A percentile compares a stretch with the other conserved stretches of the same genome.
These are phyloP conservation scores for Rhizopus sp. DNA, from an alignment of 371 early-diverging fungal genomes.

Conservation along the genomic window DNA sequence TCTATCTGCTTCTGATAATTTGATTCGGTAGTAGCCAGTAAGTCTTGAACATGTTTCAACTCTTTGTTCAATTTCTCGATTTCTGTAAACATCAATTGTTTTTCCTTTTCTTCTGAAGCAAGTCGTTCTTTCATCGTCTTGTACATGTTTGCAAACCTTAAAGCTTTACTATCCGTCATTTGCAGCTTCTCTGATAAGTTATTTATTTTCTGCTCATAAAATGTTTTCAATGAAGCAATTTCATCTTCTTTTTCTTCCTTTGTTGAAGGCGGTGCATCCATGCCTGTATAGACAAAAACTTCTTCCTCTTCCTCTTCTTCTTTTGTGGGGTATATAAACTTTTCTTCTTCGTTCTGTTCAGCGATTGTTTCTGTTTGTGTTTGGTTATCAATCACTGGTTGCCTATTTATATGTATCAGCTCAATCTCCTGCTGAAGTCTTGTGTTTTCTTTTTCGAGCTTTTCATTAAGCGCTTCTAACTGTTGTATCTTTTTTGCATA, in stretches of 20 bases:
- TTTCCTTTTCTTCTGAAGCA: slow-evolving; percentile 25
- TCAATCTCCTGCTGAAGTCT: slow-evolving; percentile 21
- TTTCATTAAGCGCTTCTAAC: slow-evolving; percentile 11
- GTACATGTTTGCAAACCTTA: slow-evolving; percentile 35
- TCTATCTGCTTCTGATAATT: slow-evolving; percentile 43
- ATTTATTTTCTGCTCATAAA: slow-evolving; percentile 16
- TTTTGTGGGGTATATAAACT: slow-evolving; percentile 42
- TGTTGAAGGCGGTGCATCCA: slow-evolving; percentile 28
- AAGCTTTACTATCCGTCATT: slow-evolving; percentile 43
- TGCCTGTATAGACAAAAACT: slow-evolving; percentile 43
- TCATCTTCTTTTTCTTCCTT: background rate
- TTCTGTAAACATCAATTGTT: slow-evolving; percentile 19
- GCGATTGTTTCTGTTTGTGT: slow-evolving; percentile 5
- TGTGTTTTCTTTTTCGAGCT: slow-evolving; percentile 16
- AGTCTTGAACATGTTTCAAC: slow-evolving; percentile 30
- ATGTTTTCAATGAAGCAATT: background rate
- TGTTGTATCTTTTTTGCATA: slow-evolving; percentile 1
- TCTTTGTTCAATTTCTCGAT: slow-evolving; percentile 36
- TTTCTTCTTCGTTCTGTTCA: slow-evolving; percentile 31
- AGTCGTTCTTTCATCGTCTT: slow-evolving; percentile 32
- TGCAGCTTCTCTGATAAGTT: slow-evolving; percentile 44
- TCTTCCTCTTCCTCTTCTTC: slow-evolving; percentile 43
- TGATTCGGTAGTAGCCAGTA: slow-evolving; percentile 36
- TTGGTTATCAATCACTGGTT: slow-evolving; percentile 1
- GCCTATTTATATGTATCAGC: slow-evolving; percentile 2